Evolutionary conservation across 768 basidiomycete species (phyloP).

Genomic region (Galerina marginata): DNA sequence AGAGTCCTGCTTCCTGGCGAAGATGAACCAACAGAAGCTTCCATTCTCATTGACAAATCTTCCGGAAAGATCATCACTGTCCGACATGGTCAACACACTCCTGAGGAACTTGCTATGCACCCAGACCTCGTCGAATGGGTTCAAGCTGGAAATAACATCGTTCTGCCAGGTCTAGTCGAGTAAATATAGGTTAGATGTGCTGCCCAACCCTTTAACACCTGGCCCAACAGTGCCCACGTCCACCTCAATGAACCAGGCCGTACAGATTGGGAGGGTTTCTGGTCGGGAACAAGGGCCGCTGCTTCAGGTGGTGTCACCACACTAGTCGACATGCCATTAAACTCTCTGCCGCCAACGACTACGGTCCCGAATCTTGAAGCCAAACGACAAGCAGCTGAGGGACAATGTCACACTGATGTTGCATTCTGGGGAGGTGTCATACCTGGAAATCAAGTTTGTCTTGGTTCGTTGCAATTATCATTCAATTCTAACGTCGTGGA

Average conservation of each 20-base stretch:
- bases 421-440: constrained; percentile 97
- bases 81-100: constrained; percentile 35
- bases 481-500: neutral
- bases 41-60: constrained; percentile 59
- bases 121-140: constrained; percentile 44
- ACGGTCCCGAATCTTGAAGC: constrained; percentile 74
- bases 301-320: constrained; percentile 95
- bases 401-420: constrained; percentile 80
- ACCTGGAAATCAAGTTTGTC: constrained; percentile 81
- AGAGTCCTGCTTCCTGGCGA: constrained; percentile 61
- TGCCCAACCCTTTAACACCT: constrained; percentile 6
- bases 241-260: constrained; percentile 95
- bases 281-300: constrained; percentile 89
- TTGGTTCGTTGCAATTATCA: neutral
- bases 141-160: constrained; percentile 59
- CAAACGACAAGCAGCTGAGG: constrained; percentile 74
- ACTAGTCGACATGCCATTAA: constrained; percentile 96
- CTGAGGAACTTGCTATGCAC: constrained; percentile 35
- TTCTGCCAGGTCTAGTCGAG: constrained; percentile 87
- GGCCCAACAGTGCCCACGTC: constrained; percentile 72
- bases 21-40: constrained; percentile 61
- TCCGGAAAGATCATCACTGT: constrained; percentile 69
- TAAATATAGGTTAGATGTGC: constrained; percentile 38
- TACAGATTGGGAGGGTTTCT: constrained; percentile 94
- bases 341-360: constrained; percentile 96